Percentiles rank a stretch among this genome's conserved stretches.
These are phyloP conservation scores for Thielaviopsis euricoi DNA, from an alignment of 2,329 filamentous ascomycete species.

Conservation along the genomic window DNA sequence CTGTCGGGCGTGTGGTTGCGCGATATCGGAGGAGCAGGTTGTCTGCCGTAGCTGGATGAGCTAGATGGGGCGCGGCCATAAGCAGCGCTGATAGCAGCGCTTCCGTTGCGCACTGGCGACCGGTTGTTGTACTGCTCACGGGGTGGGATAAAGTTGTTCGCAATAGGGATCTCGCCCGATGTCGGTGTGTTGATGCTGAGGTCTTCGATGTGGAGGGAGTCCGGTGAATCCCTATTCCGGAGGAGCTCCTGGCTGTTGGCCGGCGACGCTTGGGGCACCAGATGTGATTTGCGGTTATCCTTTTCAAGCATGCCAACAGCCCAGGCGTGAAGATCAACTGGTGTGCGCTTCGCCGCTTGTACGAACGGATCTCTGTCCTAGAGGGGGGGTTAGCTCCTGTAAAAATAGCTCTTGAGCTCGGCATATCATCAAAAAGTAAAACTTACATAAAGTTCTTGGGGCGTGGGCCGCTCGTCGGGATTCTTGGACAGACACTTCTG, in stretches of 20 bases:
- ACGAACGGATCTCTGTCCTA: conserved; percentile 89
- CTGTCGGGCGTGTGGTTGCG: conserved; percentile 41
- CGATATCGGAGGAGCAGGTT: conserved; percentile 32
- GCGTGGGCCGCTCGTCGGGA: conserved; percentile 76
- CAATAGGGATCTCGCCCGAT: conserved; percentile 56
- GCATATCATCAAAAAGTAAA: neutral
- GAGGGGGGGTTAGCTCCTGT: neutral
- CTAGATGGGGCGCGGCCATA: conserved; percentile 1
- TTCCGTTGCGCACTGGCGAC: conserved; percentile 35
- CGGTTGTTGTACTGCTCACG: conserved; percentile 23
- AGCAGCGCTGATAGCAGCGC: conserved; percentile 16
- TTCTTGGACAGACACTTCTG: conserved; percentile 89
- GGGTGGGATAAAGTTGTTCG: conserved; percentile 35
- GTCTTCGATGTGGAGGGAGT: conserved; percentile 24
- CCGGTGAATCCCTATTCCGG: conserved; percentile 44
- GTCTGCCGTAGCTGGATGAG: conserved; percentile 6
- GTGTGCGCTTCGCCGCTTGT: conserved; percentile 89
- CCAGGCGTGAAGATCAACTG: conserved; percentile 87
- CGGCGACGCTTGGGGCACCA: conserved; percentile 65
- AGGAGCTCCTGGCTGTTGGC: conserved; percentile 56
- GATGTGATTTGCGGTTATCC: conserved; percentile 88
- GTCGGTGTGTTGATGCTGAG: conserved; percentile 43
- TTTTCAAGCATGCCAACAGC: conserved; percentile 85
- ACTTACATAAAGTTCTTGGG: conserved; percentile 78
- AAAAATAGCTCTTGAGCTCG: neutral